Evolutionary conservation across 148 eudicot genomes (phyloP).

Genomic region (Amaranthus hypochondriacus): DNA sequence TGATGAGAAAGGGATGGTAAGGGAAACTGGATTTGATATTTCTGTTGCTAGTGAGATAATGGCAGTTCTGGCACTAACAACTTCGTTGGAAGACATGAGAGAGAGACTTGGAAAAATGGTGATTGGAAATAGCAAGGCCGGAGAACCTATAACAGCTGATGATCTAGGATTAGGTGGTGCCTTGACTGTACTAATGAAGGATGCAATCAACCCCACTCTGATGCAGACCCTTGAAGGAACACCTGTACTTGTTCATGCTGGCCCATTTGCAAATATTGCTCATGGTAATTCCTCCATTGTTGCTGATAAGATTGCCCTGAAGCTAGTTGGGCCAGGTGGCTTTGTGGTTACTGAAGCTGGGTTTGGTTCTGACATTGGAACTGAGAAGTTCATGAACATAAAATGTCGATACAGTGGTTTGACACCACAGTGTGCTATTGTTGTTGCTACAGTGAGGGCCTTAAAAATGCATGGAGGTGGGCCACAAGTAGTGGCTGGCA

Average conservation of each 20-base stretch:
- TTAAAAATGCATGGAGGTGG: constrained; percentile 99
- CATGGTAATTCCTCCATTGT: constrained; percentile 96
- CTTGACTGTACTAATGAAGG: constrained; percentile 91
- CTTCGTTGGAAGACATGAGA: constrained; percentile 90
- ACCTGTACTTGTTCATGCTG: constrained; percentile 97
- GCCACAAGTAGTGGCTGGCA: constrained; percentile 89
- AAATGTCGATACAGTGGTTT: constrained; percentile 96
- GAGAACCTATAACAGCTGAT: constrained; percentile 93
- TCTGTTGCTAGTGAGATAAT: constrained; percentile 99
- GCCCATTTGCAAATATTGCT: constrained; percentile 98
- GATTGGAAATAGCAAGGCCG: constrained; percentile 84
- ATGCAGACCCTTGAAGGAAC: constrained; percentile 99
- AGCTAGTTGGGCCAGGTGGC: constrained; percentile 96
- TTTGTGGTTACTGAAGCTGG: constrained; percentile 98
- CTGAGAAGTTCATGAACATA: constrained; percentile 99
- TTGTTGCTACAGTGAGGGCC: constrained; percentile 96
- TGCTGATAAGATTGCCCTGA: constrained; percentile 92
- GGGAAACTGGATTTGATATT: constrained; percentile 97
- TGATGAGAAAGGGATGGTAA: constrained; percentile 95
- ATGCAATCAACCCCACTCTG: constrained; percentile 92
- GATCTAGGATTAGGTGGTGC: constrained; percentile 98
- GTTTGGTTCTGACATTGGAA: constrained; percentile 94
- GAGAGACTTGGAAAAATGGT: constrained; percentile 98
- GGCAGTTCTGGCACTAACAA: constrained; percentile 97
- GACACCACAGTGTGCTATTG: constrained; percentile 87